These are phyloP conservation scores for Ceratocystis harringtonii DNA, from an alignment of 2,329 filamentous ascomycete genomes.

Conservation along the genomic window DNA sequence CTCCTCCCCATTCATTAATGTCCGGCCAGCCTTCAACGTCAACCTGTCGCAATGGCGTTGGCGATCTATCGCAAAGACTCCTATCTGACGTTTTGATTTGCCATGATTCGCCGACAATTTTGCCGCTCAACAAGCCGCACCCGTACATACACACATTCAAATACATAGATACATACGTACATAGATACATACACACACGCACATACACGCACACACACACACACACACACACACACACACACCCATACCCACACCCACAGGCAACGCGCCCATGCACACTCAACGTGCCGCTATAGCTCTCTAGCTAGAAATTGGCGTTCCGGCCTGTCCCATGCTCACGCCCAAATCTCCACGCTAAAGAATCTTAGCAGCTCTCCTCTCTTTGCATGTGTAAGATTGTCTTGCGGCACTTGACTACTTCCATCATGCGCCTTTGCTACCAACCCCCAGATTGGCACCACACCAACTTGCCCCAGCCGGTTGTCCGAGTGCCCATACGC, in stretches of 20 bases:
- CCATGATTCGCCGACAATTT: slow-evolving; percentile 5
- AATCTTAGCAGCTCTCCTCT: background rate
- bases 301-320: background rate
- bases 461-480: slow-evolving; percentile 1
- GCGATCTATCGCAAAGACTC: background rate
- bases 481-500: background rate
- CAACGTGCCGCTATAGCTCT: background rate
- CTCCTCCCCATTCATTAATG: background rate
- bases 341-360: background rate
- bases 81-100: slow-evolving; percentile 5
- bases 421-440: background rate
- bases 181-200: background rate
- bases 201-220: background rate
- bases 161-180: background rate
- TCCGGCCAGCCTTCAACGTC: background rate
- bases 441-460: slow-evolving; percentile 3
- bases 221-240: background rate
- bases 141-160: background rate
- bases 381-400: background rate
- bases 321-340: background rate
- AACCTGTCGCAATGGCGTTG: background rate
- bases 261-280: background rate
- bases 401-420: background rate
- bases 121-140: background rate
- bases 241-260: too few species aligned